phyloP scores from a whole-genome alignment of 1,284 basidiomycete genomes.

The Naganishia liquefaciens region DNA sequence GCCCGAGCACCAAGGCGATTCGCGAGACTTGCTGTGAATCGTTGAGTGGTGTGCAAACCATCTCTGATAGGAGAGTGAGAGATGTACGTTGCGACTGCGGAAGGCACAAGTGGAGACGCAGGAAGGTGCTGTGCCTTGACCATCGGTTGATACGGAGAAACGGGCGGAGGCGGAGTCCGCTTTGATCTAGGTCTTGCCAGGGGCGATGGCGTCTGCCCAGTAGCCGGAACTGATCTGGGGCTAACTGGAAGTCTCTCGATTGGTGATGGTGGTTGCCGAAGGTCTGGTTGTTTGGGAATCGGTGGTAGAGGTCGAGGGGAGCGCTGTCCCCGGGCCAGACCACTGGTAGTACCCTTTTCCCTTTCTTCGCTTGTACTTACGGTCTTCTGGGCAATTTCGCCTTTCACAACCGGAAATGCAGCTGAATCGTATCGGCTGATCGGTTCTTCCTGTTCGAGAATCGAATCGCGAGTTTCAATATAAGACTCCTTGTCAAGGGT shows the following conservation, averaged over 20 bases:
- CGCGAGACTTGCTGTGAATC: neutral
- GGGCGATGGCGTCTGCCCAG: constrained; percentile 34
- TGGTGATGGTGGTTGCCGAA: too few relatives aligned
- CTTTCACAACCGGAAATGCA: too few relatives aligned
- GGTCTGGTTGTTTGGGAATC: too few relatives aligned
- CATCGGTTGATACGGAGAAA: neutral
- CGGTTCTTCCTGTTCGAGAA: too few relatives aligned
- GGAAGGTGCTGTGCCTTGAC: neutral
- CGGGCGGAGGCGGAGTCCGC: constrained; percentile 30
- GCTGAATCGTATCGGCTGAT: too few relatives aligned
- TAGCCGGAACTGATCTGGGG: constrained; percentile 65
- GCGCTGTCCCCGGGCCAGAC: neutral
- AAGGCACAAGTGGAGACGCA: neutral
- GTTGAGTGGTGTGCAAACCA: neutral
- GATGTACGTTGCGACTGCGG: neutral
- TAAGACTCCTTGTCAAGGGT: constrained; percentile 47
- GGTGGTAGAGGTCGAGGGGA: neutral
- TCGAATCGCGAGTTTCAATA: too few relatives aligned
- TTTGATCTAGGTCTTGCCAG: constrained; percentile 36
- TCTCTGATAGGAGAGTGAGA: neutral
- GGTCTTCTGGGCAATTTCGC: too few relatives aligned
- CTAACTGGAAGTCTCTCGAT: constrained; percentile 46
- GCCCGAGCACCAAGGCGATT: neutral
- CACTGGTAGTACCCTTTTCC: too few relatives aligned
- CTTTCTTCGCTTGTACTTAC: neutral